A percentile compares a stretch with the other conserved stretches of the same genome.
phyloP scores from a whole-genome alignment of 441 rosid species.

The Jatropha multifida region DNA sequence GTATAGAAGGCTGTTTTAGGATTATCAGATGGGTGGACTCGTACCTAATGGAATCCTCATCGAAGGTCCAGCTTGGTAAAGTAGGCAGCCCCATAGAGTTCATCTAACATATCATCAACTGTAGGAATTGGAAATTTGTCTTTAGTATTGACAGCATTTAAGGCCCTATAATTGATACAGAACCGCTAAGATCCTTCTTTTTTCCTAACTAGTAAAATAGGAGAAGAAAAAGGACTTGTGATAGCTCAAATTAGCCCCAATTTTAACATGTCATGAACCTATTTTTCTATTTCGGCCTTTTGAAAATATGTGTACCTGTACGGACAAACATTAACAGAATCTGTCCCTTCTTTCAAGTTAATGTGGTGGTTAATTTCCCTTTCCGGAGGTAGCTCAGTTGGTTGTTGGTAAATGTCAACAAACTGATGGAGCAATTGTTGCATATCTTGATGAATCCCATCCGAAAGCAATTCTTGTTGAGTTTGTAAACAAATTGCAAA shows the following conservation, averaged over 20 bases:
- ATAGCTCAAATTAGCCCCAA: background rate
- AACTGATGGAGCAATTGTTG: background rate
- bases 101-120: too few relatives aligned
- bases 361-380: background rate
- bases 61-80: conserved; percentile 4
- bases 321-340: background rate
- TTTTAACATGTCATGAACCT: too few relatives aligned
- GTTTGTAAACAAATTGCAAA: background rate
- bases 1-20: background rate
- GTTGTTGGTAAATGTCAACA: background rate
- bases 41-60: background rate
- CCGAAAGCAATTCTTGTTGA: background rate
- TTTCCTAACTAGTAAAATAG: background rate
- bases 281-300: too few relatives aligned
- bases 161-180: background rate
- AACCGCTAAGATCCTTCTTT: background rate
- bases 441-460: background rate
- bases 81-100: background rate
- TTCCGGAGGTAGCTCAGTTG: background rate
- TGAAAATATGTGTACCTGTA: background rate
- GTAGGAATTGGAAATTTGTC: conserved; percentile 2
- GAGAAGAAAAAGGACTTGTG: background rate
- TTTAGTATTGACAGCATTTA: background rate
- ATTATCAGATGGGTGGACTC: background rate
- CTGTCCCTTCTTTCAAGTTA: background rate